phyloP scores from a whole-genome alignment of 768 basidiomycete species.

The Kondoa malvinella region DNA sequence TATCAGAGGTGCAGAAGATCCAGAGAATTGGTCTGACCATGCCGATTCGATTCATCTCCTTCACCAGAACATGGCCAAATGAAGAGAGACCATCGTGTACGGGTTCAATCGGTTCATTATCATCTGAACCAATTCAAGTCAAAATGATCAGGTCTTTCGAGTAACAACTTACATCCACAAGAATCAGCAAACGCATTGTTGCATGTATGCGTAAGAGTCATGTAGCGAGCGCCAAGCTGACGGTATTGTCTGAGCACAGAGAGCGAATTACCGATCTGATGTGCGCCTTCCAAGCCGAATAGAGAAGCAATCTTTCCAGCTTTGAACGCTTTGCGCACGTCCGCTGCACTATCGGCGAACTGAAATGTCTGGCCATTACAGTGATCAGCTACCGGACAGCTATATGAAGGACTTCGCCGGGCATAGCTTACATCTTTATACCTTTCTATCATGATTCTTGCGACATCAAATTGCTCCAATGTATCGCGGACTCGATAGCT shows the following conservation, averaged over 20 bases:
- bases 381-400: too few relatives aligned
- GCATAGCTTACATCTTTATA: conserved; percentile 54
- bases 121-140: not conserved
- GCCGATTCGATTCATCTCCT: conserved; percentile 88
- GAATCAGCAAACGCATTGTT: conserved; percentile 43
- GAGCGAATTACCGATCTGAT: conserved; percentile 85
- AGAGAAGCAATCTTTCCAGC: conserved; percentile 56
- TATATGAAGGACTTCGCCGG: too few relatives aligned
- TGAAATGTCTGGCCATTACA: too few relatives aligned
- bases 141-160: not conserved
- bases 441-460: conserved; percentile 56
- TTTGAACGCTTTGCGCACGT: conserved; percentile 39
- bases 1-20: not conserved
- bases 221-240: conserved; percentile 74
- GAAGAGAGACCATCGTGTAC: conserved; percentile 21
- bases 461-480: conserved; percentile 82
- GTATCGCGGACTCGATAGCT: not conserved
- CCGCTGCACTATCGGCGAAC: conserved; percentile 28
- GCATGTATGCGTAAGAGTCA: conserved; percentile 79
- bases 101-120: not conserved
- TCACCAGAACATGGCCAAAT: conserved; percentile 39
- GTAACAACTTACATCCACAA: conserved; percentile 10
- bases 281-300: conserved; percentile 34
- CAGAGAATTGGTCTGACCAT: conserved; percentile 32
- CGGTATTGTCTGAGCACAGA: conserved; percentile 63